Evolutionary conservation across 345 rosid genomes (phyloP).

Genomic region (Psidium guajava): DNA sequence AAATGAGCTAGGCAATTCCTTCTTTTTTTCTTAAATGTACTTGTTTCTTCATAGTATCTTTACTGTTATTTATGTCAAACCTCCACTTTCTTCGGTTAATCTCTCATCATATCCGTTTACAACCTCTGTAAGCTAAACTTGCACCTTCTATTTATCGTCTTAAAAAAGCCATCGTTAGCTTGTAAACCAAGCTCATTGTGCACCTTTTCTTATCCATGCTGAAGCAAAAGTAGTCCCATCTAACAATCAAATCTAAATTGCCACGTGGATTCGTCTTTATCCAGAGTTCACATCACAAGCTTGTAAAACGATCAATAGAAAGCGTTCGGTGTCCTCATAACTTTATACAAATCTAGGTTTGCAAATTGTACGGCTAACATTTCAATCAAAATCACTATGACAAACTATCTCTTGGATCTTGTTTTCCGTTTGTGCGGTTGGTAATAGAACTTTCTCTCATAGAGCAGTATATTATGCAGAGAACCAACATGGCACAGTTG

Average conservation of each 20-base stretch:
- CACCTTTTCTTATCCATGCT: background rate
- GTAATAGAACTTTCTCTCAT: too few relatives aligned
- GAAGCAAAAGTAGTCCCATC: background rate
- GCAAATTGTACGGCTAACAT: background rate
- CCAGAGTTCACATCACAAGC: background rate
- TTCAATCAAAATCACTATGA: background rate
- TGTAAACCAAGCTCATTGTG: background rate
- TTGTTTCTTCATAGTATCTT: background rate
- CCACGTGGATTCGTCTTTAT: background rate
- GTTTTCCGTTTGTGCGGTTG: background rate
- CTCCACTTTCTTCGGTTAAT: background rate
- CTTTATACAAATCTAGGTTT: background rate
- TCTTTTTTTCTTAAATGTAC: background rate
- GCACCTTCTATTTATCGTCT: too few relatives aligned
- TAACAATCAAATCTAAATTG: background rate
- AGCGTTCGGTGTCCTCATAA: background rate
- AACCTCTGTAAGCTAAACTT: too few relatives aligned
- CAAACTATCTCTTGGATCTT: background rate
- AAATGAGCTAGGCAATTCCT: background rate
- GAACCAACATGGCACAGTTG: too few relatives aligned
- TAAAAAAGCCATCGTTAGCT: background rate
- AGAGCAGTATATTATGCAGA: too few relatives aligned
- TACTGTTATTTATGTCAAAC: background rate
- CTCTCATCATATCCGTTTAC: background rate
- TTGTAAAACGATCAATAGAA: fast-evolving